Percentiles rank a stretch among this genome's conserved stretches.
Conservation (phyloP, 495 filamentous ascomycete genomes). For the Entonaema liquescens region DNA sequence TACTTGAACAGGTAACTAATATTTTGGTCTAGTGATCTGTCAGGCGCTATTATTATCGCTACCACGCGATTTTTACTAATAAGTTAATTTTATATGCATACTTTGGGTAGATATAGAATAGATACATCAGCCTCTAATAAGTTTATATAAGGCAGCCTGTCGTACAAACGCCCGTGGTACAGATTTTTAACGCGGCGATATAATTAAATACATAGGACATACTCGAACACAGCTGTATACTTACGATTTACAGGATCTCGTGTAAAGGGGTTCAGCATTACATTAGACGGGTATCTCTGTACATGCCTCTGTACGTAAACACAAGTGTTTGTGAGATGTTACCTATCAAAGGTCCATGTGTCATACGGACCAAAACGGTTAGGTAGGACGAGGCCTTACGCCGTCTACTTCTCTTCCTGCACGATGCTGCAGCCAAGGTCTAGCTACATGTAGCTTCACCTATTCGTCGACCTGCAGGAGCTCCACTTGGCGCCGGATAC, state of each 20-base stretch:
- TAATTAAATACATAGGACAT: neutral
- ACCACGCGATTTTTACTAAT: constrained; percentile 8
- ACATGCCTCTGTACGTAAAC: constrained; percentile 15
- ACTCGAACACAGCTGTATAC: constrained; percentile 1
- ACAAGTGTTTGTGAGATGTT: constrained; percentile 43
- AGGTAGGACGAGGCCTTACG: constrained; percentile 43
- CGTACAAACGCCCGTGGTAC: neutral
- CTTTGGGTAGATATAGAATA: neutral
- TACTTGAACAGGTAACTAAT: constrained; percentile 15
- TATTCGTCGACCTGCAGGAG: constrained; percentile 47
- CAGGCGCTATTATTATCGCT: constrained; percentile 19
- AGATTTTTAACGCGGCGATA: neutral
- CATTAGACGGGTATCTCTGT: constrained; percentile 34
- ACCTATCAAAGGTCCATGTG: constrained; percentile 30
- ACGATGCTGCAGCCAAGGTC: constrained; percentile 46
- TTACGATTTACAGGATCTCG: constrained; percentile 26
- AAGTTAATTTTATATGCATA: neutral
- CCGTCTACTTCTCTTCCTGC: constrained; percentile 43
- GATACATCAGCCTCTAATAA: neutral
- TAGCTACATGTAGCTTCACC: constrained; percentile 40
- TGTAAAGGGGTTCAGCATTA: constrained; percentile 33
- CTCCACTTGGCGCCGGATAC: constrained; percentile 40
- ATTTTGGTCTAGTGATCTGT: constrained; percentile 20
- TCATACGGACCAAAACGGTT: constrained; percentile 42
- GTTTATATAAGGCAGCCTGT: neutral